Conservation (phyloP, 208 protist genomes). For the Leishmania arabica region DNA sequence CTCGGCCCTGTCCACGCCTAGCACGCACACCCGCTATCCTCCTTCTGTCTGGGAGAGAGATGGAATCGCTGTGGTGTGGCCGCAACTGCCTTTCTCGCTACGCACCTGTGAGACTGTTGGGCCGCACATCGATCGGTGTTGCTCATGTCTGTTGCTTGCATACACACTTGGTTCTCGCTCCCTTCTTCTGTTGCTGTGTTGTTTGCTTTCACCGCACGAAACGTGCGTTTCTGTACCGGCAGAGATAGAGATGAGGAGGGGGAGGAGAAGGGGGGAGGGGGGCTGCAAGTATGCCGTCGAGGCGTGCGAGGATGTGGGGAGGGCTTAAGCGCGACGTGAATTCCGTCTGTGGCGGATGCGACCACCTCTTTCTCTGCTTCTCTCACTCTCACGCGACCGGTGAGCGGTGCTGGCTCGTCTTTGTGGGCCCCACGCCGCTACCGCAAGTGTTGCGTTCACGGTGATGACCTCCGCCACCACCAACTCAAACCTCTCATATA, state of each 20-base stretch:
- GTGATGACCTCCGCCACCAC: background rate
- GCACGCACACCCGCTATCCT: background rate
- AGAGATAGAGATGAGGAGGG: background rate
- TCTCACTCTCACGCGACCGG: no score
- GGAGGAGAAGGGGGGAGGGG: background rate
- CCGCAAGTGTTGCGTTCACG: background rate
- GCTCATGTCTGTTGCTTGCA: background rate
- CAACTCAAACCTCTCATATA: background rate
- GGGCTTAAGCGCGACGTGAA: background rate
- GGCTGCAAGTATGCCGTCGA: background rate
- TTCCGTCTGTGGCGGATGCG: background rate
- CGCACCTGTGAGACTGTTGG: background rate
- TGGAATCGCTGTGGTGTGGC: background rate
- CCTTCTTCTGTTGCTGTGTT: background rate
- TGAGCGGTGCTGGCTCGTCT: no score
- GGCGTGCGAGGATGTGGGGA: background rate
- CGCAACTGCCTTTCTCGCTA: background rate
- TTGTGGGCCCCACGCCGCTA: background rate
- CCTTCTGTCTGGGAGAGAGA: background rate
- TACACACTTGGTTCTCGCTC: background rate
- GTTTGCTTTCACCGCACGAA: background rate
- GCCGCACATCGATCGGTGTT: no score
- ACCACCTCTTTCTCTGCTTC: background rate
- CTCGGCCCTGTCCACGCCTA: background rate
- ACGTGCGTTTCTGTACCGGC: background rate